phyloP scores from a whole-genome alignment of 2,329 filamentous ascomycete genomes.

The Cordyceps fumosorosea region DNA sequence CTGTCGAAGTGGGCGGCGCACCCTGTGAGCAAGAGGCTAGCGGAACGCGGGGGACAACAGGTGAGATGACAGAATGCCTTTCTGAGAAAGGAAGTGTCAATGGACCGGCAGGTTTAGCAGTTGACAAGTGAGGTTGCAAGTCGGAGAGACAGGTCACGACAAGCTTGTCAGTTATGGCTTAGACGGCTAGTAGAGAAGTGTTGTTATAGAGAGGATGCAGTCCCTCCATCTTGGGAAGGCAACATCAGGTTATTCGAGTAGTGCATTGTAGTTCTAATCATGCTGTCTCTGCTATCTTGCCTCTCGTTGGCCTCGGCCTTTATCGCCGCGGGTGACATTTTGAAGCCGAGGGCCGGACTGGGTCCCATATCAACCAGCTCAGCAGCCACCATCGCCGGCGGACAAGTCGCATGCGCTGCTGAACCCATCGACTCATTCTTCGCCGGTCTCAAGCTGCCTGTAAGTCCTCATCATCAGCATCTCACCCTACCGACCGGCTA shows the following conservation, averaged over 20 bases:
- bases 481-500: too few relatives aligned
- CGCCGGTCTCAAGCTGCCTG: too few relatives aligned
- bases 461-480: too few relatives aligned
- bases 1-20: not conserved
- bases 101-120: too few relatives aligned
- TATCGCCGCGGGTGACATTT: not conserved
- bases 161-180: too few relatives aligned
- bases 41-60: not conserved
- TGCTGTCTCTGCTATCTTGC: not conserved
- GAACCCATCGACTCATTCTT: conserved; percentile 4
- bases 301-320: not conserved
- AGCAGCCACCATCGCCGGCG: conserved; percentile 17
- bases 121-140: too few relatives aligned
- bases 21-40: not conserved
- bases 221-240: not conserved
- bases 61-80: too few relatives aligned
- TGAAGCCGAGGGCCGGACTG: conserved; percentile 14
- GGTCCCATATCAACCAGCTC: conserved; percentile 18
- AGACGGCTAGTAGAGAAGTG: not conserved
- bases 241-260: not conserved
- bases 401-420: conserved; percentile 13
- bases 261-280: not conserved
- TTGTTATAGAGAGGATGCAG: not conserved
- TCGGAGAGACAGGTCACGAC: too few relatives aligned
- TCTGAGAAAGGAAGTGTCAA: too few relatives aligned